These are phyloP conservation scores for Penicillium tannophilum DNA, from an alignment of 495 filamentous ascomycete genomes.

Conservation along the genomic window DNA sequence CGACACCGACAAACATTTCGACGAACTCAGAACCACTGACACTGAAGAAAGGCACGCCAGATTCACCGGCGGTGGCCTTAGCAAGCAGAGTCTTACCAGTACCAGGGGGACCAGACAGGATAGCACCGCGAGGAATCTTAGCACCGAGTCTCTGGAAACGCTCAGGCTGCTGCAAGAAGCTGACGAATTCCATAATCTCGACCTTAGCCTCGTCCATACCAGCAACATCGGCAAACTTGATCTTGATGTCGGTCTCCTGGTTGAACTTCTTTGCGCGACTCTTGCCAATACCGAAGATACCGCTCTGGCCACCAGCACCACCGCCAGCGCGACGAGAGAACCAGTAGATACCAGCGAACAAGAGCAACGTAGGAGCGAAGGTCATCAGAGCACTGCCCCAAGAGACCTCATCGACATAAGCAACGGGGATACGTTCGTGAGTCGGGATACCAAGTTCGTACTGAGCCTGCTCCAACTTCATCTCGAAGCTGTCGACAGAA, in stretches of 20 bases:
- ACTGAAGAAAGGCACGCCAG: conserved; percentile 95
- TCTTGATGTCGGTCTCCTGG: conserved; percentile 92
- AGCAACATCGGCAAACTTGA: conserved; percentile 95
- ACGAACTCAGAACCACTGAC: conserved; percentile 99
- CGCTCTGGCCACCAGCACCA: conserved; percentile 67
- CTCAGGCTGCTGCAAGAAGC: conserved; percentile 88
- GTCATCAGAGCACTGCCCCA: conserved; percentile 64
- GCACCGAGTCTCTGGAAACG: conserved; percentile 91
- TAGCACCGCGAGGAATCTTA: conserved; percentile 95
- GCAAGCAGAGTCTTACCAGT: conserved; percentile 97
- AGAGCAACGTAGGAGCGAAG: conserved; percentile 84
- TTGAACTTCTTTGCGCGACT: conserved; percentile 96
- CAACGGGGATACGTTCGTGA: conserved; percentile 85
- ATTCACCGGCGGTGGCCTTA: conserved; percentile 97
- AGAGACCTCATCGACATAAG: conserved; percentile 76
- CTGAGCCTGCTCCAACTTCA: conserved; percentile 83
- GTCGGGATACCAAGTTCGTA: conserved; percentile 80
- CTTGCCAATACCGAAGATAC: conserved; percentile 93
- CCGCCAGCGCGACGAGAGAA: conserved; percentile 66
- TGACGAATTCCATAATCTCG: conserved; percentile 99
- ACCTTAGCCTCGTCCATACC: conserved; percentile 98
- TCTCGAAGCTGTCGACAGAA: conserved; percentile 90
- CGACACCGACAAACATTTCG: conserved; percentile 99
- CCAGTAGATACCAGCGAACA: conserved; percentile 78
- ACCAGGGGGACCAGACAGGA: conserved; percentile 93